These are phyloP conservation scores for Polyplosphaeria fusca DNA, from an alignment of 495 filamentous ascomycete genomes.

Conservation along the genomic window DNA sequence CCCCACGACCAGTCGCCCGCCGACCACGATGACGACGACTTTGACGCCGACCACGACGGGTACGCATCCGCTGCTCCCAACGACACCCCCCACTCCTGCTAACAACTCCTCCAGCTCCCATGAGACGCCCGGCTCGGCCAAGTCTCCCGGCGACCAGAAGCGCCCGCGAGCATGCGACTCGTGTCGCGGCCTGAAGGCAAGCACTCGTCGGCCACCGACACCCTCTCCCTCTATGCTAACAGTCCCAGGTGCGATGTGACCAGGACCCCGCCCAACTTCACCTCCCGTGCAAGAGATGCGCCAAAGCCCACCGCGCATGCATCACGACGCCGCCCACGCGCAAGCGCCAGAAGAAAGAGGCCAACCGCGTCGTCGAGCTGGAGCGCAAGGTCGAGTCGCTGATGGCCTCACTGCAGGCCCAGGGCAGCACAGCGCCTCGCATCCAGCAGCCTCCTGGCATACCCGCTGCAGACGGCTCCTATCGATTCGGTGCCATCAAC, in stretches of 20 bases:
- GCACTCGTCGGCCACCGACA: slow-evolving; percentile 47
- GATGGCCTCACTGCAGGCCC: slow-evolving; percentile 70
- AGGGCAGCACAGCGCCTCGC: slow-evolving; percentile 17
- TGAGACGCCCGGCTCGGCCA: slow-evolving; percentile 20
- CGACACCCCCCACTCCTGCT: neutral
- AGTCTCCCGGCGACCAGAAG: slow-evolving; percentile 54
- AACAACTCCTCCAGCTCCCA: neutral
- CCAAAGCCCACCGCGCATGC: slow-evolving; percentile 75
- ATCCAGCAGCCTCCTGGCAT: slow-evolving; percentile 2
- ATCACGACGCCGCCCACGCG: slow-evolving; percentile 77
- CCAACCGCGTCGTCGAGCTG: slow-evolving; percentile 84
- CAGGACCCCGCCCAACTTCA: slow-evolving; percentile 65
- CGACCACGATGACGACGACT: slow-evolving; percentile 21
- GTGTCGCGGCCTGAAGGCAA: slow-evolving; percentile 84
- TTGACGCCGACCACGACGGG: slow-evolving; percentile 23
- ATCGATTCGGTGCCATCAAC: slow-evolving; percentile 8
- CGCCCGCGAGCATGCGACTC: slow-evolving; percentile 88
- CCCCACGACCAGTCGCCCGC: slow-evolving; percentile 8
- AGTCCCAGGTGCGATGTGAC: slow-evolving; percentile 69
- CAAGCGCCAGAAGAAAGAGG: slow-evolving; percentile 91
- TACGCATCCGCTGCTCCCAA: slow-evolving; percentile 6
- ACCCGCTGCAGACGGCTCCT: slow-evolving; percentile 9
- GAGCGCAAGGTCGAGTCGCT: slow-evolving; percentile 92
- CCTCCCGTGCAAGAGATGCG: slow-evolving; percentile 77
- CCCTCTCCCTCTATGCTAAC: slow-evolving; percentile 4